These are phyloP conservation scores for Coniella vitis DNA, from an alignment of 2,329 filamentous ascomycete genomes.

Conservation along the genomic window DNA sequence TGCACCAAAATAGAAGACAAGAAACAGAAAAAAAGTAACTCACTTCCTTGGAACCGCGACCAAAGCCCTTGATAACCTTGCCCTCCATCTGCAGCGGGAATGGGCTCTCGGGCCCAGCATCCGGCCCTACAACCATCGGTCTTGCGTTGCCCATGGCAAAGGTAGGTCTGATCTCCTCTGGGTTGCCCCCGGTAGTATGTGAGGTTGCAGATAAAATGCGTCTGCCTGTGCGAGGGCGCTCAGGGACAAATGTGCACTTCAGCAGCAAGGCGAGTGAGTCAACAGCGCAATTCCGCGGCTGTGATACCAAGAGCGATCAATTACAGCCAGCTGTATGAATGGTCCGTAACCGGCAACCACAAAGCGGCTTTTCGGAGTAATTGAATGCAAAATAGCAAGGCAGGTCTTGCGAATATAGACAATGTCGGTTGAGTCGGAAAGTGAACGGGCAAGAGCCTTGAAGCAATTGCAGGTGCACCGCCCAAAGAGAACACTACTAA, in stretches of 20 bases:
- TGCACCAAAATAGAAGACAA: no score
- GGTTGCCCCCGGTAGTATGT: not conserved
- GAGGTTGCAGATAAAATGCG: not conserved
- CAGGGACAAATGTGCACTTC: not conserved
- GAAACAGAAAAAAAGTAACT: constrained; percentile 20
- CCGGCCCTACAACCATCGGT: constrained; percentile 65
- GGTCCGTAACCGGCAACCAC: not conserved
- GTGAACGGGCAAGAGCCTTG: not conserved
- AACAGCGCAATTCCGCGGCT: not conserved
- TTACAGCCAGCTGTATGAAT: not conserved
- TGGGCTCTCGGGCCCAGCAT: constrained; percentile 65
- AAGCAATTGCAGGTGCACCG: not conserved
- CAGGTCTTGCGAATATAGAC: constrained; percentile 7
- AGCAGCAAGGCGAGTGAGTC: no score
- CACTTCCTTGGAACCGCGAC: constrained; percentile 87
- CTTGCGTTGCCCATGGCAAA: constrained; percentile 33
- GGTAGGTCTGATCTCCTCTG: not conserved
- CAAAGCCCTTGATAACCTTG: constrained; percentile 86
- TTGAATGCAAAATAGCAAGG: not conserved
- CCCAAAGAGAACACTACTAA: not conserved
- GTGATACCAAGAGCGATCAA: not conserved
- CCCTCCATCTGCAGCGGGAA: constrained; percentile 82
- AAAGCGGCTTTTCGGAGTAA: no score
- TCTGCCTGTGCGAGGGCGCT: no score
- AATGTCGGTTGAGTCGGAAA: not conserved